These are phyloP conservation scores for Penicillium coffeae DNA, from an alignment of 495 filamentous ascomycete species.

Conservation along the genomic window DNA sequence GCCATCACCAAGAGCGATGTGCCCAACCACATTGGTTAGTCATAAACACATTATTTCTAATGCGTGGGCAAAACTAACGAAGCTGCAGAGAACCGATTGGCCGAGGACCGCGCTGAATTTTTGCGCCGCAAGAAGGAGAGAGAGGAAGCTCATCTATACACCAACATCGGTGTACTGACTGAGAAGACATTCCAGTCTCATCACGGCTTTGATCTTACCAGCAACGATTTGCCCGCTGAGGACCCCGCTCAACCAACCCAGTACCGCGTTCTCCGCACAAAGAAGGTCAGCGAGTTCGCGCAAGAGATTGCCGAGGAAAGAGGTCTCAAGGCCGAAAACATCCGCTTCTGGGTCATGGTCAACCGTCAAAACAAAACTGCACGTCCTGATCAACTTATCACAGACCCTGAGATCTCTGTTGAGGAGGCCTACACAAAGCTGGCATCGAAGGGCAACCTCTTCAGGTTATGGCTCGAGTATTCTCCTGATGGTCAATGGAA, in stretches of 20 bases:
- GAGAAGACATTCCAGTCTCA: conserved; percentile 75
- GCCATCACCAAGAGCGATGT: conserved; percentile 71
- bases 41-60: not conserved
- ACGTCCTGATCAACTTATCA: conserved; percentile 80
- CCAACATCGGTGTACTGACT: conserved; percentile 73
- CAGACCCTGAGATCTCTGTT: conserved; percentile 70
- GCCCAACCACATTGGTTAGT: conserved; percentile 75
- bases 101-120: conserved; percentile 72
- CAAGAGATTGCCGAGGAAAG: conserved; percentile 64
- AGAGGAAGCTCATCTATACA: conserved; percentile 91
- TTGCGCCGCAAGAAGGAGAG: conserved; percentile 77
- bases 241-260: conserved; percentile 52
- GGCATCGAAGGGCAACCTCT: conserved; percentile 64
- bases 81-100: conserved; percentile 58
- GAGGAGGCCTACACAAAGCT: conserved; percentile 72
- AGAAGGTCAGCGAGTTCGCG: conserved; percentile 71
- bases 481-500: conserved; percentile 65
- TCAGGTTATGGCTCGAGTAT: conserved; percentile 83
- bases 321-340: conserved; percentile 49
- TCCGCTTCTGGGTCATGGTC: conserved; percentile 95
- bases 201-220: conserved; percentile 80
- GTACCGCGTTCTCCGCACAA: conserved; percentile 68
- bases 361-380: conserved; percentile 97
- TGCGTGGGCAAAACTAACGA: not conserved
- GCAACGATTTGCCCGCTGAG: conserved; percentile 63